phyloP scores from a whole-genome alignment of 2,329 filamentous ascomycete genomes.

The Reticulascus tulasneorum region DNA sequence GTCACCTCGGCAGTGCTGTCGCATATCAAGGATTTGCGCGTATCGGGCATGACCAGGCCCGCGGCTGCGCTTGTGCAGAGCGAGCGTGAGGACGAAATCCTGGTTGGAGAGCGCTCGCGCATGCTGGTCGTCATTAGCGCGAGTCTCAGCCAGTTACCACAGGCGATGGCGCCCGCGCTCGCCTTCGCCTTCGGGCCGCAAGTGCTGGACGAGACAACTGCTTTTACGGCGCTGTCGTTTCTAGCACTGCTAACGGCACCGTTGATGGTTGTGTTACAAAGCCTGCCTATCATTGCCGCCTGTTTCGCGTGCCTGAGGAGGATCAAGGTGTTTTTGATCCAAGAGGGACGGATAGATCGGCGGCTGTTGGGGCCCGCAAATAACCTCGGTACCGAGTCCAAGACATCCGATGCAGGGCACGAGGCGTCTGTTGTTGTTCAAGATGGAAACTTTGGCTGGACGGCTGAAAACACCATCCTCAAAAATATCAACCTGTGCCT shows the following conservation, averaged over 20 bases:
- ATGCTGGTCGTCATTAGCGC: slow-evolving; percentile 18
- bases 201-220: no score
- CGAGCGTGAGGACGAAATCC: slow-evolving; percentile 24
- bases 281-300: slow-evolving; percentile 6
- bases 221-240: slow-evolving; percentile 10
- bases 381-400: neutral
- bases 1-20: slow-evolving; percentile 14
- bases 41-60: slow-evolving; percentile 9
- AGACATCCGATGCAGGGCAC: no score
- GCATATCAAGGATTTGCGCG: slow-evolving; percentile 7
- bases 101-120: slow-evolving; percentile 21
- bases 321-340: slow-evolving; percentile 11
- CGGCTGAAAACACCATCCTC: slow-evolving; percentile 12
- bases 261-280: slow-evolving; percentile 9
- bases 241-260: slow-evolving; percentile 9
- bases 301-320: slow-evolving; percentile 13
- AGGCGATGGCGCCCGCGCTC: slow-evolving; percentile 1
- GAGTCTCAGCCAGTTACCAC: neutral
- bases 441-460: slow-evolving; percentile 21
- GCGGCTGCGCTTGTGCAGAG: slow-evolving; percentile 24
- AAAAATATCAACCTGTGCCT: slow-evolving; percentile 16
- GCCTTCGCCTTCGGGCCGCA: slow-evolving; percentile 14
- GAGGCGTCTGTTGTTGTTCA: no score
- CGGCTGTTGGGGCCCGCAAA: neutral
- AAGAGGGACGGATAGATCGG: neutral